A percentile compares a stretch with the other conserved stretches of the same genome.
phyloP scores from a whole-genome alignment of 768 basidiomycete genomes.

The Pisolithus marmoratus region DNA sequence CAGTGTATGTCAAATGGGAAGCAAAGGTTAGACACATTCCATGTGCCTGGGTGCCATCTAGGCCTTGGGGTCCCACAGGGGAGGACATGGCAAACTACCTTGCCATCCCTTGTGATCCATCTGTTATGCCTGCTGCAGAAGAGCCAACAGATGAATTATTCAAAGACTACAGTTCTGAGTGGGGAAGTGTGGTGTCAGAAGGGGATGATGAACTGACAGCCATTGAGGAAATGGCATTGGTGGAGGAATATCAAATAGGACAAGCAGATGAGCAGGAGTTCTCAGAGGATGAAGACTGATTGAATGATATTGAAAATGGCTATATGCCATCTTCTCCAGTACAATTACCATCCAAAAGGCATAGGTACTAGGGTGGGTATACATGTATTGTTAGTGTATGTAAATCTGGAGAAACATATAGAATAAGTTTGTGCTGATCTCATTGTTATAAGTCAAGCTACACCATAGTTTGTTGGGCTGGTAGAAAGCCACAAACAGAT shows the following conservation, averaged over 20 bases:
- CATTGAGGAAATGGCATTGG: conserved; percentile 1
- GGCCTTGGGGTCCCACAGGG: neutral
- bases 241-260: neutral
- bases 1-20: too few species aligned
- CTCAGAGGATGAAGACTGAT: neutral
- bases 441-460: too few species aligned
- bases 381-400: too few species aligned
- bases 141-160: neutral
- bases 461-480: too few species aligned
- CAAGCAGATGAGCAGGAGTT: neutral
- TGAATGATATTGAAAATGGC: neutral
- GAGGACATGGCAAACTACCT: neutral
- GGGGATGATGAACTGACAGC: conserved; percentile 1
- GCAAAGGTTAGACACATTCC: neutral
- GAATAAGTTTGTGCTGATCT: too few species aligned
- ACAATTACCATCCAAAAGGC: neutral
- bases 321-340: neutral
- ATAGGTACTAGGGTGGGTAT: neutral
- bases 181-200: neutral
- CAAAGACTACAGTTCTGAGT: neutral
- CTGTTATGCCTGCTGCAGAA: neutral
- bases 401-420: too few species aligned
- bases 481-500: too few species aligned
- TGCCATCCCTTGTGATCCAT: neutral
- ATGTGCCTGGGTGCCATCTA: neutral